A percentile compares a stretch with the other conserved stretches of the same genome.
Conservation (phyloP, 108 stramenopile species). For the Nannochloropsis salina region DNA sequence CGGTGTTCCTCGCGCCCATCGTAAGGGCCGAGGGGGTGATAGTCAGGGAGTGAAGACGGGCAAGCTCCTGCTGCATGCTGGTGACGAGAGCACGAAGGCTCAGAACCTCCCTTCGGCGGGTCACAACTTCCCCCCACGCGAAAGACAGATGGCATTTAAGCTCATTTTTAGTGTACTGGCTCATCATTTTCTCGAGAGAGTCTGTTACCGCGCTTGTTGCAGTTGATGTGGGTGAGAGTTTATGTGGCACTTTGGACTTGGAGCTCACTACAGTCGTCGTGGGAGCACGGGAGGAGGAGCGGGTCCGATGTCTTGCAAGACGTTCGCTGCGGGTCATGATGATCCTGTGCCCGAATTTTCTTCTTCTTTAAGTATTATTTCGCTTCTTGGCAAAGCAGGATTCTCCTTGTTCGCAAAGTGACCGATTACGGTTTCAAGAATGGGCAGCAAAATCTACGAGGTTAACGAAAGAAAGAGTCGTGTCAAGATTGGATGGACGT, state of each 20-base stretch:
- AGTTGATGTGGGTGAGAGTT: no score
- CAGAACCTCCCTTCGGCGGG: background rate
- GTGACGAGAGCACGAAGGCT: background rate
- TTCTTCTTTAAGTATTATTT: no score
- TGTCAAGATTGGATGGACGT: no score
- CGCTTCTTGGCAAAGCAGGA: no score
- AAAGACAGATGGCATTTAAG: background rate
- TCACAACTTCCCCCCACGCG: background rate
- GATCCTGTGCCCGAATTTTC: no score
- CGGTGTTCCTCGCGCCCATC: no score
- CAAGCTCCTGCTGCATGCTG: background rate
- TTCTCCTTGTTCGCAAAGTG: no score
- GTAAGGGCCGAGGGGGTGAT: no score
- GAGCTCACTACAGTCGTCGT: background rate
- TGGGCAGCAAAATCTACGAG: no score
- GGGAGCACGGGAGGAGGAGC: background rate
- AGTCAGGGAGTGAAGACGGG: background rate
- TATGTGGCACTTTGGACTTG: no score
- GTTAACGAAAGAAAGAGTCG: no score
- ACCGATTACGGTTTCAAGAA: no score
- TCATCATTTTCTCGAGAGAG: background rate
- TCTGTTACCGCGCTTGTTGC: background rate
- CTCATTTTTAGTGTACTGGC: background rate
- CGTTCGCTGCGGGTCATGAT: slow-evolving; percentile 19
- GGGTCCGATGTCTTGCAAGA: background rate